A percentile compares a stretch with the other conserved stretches of the same genome.
These are phyloP conservation scores for Polysphondylium violaceum DNA, from an alignment of 78 protist species.

Conservation along the genomic window DNA sequence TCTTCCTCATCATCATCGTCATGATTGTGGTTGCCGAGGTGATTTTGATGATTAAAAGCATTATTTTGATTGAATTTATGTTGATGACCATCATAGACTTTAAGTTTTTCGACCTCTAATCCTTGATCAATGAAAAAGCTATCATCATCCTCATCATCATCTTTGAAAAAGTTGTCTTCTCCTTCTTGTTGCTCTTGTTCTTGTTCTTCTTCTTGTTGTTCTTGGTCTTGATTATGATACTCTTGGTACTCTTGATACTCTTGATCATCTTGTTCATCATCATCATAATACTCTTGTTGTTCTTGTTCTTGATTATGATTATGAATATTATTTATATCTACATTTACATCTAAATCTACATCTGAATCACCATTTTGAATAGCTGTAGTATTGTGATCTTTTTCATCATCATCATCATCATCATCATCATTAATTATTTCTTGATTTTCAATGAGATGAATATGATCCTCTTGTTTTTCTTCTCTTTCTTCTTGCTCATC, in stretches of 20 bases:
- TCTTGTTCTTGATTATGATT: not conserved
- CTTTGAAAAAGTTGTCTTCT: not conserved
- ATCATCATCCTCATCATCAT: not conserved
- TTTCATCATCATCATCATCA: not conserved
- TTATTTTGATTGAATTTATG: too few species aligned
- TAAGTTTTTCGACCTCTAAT: too few species aligned
- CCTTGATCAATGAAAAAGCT: too few species aligned
- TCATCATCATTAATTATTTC: not conserved
- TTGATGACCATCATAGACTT: too few species aligned
- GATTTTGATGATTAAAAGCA: too few species aligned
- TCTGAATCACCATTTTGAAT: not conserved
- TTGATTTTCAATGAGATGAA: not conserved
- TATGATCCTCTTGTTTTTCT: not conserved
- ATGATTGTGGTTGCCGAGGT: too few species aligned
- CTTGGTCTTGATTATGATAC: not conserved
- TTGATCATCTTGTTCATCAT: not conserved
- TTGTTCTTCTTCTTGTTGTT: not conserved
- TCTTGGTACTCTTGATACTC: not conserved
- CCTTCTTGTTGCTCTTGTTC: not conserved
- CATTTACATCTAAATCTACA: not conserved
- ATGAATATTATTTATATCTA: not conserved
- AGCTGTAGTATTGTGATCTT: not conserved
- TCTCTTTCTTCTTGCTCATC: slow-evolving; percentile 28
- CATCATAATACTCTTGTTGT: not conserved
- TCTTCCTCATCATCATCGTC: too few species aligned